phyloP scores from a whole-genome alignment of 805 yeast species.

The Zygosaccharomyces pseudorouxii region DNA sequence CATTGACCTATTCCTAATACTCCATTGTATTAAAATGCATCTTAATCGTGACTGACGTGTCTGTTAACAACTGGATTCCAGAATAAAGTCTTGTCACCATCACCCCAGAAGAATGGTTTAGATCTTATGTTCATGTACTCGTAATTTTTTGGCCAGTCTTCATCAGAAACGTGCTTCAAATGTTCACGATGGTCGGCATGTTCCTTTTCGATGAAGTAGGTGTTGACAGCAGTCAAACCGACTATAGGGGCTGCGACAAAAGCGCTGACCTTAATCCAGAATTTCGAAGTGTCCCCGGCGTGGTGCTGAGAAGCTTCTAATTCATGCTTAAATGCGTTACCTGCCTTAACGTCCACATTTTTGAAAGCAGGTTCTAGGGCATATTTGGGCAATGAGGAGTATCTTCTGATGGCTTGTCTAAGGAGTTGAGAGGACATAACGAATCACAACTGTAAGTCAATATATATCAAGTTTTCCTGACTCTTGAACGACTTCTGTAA shows the following conservation, averaged over 20 bases:
- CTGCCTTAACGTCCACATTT: slow-evolving; percentile 49
- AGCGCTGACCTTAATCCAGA: slow-evolving; percentile 83
- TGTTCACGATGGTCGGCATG: slow-evolving; percentile 90
- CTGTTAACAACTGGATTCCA: slow-evolving; percentile 94
- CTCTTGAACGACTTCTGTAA: background rate
- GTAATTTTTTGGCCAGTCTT: slow-evolving; percentile 89
- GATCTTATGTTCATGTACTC: slow-evolving; percentile 87
- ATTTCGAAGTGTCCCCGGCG: slow-evolving; percentile 65
- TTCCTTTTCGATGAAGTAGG: slow-evolving; percentile 73
- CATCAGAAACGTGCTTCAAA: slow-evolving; percentile 64
- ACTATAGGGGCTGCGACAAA: slow-evolving; percentile 82
- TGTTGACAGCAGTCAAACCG: slow-evolving; percentile 69
- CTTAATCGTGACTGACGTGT: slow-evolving; percentile 48
- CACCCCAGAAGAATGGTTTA: slow-evolving; percentile 96
- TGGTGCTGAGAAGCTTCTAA: slow-evolving; percentile 69
- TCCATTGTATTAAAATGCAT: background rate
- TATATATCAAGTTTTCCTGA: background rate
- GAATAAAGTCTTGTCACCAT: slow-evolving; percentile 95
- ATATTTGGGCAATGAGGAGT: slow-evolving; percentile 38
- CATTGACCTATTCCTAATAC: background rate
- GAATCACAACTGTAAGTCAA: background rate
- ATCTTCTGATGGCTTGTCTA: slow-evolving; percentile 39
- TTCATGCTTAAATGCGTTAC: slow-evolving; percentile 60
- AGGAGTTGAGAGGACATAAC: slow-evolving; percentile 36
- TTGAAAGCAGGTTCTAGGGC: slow-evolving; percentile 47